Evolutionary conservation across 805 yeast species (phyloP), one percentile per base, ranked within the genome.

Genomic region (Sugiyamaella smithiae): DNA sequence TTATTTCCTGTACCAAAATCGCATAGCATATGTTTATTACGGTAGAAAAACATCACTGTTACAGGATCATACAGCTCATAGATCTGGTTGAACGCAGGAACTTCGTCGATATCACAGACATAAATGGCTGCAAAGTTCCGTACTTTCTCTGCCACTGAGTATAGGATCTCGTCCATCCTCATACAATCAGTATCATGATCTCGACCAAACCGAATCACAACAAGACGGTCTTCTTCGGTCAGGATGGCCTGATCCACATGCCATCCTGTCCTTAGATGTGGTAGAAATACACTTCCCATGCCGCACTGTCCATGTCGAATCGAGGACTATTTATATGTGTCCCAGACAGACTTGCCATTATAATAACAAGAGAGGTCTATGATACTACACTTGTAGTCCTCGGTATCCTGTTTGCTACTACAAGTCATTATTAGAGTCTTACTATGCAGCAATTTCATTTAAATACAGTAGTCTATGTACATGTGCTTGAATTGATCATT

Each of bases 1-100:
- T 93, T 93, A 64, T 93, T 89, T 26, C 99, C 99, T 0, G 98
- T 93, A 1, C 99, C 99, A 66, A 90, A 89, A 71, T 93, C 99
- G 67, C 97, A 88, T 95, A 93, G 82, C 95, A 91, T 90, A 66
- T 91, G 98, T 65, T 88, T 67, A 69, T 91, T 91, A 45, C 95
- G 73, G 68, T 78, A 88, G 66, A 93, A 91, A 63, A 91, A 90
- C 98, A 93, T 93, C 45, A 93, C 73, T 38, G 96, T 83, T 74
- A 88, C 78, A 12, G 96, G 95, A 59, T 90, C 98, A 62, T 83
- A 86, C 40, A 89, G 69, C 63, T 88, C 96, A 64, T 89, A 89
- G 91, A 88, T 87, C 61, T 80, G 75, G 58, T 84, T 91, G 68
- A 93, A 93, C 59, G 89, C 99, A 0, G 91, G 87, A 0, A 93